Evolutionary conservation across 352 stramenopile genomes (phyloP), one percentile per base, ranked within the genome.

Genomic region (Phytophthora kernoviae): DNA sequence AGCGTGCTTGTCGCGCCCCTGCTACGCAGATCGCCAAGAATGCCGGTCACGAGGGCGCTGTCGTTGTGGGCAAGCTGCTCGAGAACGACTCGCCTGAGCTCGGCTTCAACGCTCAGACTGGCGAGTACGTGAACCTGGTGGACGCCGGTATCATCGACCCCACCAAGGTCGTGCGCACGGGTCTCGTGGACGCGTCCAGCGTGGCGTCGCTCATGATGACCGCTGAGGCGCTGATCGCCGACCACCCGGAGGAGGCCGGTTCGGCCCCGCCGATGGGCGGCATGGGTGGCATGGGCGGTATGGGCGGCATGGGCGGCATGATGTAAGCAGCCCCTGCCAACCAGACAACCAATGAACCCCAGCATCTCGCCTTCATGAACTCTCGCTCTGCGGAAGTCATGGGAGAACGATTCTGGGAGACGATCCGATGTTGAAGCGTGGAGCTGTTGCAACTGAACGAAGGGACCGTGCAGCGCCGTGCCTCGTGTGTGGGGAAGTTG

Each of bases 191-290:
- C 78, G 97, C 98, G 22, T 97, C 97, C 37, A 99, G 94, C 70
- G 98, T 99, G 21, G 96, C 98, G 32, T 98, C 95, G 72, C 86
- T 99, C 49, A 97, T 99, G 74, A 99, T 98, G 79, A 99, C 98
- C n/a, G 98, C 97, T 21, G 98, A 99, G 75, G 88, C 96, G 32
- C 96, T 99, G 68, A 98, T 99, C 75, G 92, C 91, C 6, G 97
- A 99, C 75, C 73, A 98, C 66, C 96, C 96, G 37, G 83, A 94
- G 51, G 91, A 98, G 60, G 77, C 88, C 1, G 85, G 83, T 1
- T 64, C 46, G 33, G 73, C 70, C 44, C 65, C 61, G 15, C 84
- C 84, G 4, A 96, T 97, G 87, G 78, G 71, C 30, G 90, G 89
- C 60, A 93, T 93, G 80, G 77, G 77, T 34, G 83, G 82, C 56